Percentiles rank a stretch among this genome's conserved stretches.
These are phyloP conservation scores for Podaxis pistillaris DNA, from an alignment of 768 basidiomycete genomes.

Conservation along the genomic window DNA sequence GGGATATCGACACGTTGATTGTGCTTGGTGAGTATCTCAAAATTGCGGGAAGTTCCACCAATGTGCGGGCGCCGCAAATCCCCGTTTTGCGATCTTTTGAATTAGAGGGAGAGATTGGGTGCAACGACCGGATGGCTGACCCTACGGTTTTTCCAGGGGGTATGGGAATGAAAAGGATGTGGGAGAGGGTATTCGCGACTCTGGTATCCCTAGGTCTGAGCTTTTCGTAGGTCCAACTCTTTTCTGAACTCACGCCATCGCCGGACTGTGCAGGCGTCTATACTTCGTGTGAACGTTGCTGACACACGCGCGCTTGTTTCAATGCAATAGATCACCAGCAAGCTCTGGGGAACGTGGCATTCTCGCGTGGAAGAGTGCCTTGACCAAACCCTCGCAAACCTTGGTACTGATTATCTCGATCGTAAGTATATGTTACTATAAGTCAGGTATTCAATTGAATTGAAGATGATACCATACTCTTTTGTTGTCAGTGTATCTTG, in stretches of 20 bases:
- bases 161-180: slow-evolving; percentile 83
- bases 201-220: slow-evolving; percentile 75
- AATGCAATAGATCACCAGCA: slow-evolving; percentile 62
- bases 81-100: not conserved
- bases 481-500: slow-evolving; percentile 49
- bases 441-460: slow-evolving; percentile 12
- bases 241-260: not conserved
- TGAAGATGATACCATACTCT: slow-evolving; percentile 14
- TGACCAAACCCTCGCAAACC: slow-evolving; percentile 70
- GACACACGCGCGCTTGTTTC: not conserved
- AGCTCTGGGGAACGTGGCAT: slow-evolving; percentile 69
- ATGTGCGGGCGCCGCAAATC: not conserved
- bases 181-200: slow-evolving; percentile 73
- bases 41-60: not conserved
- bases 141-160: slow-evolving; percentile 36
- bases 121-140: slow-evolving; percentile 18
- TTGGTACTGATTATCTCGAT: slow-evolving; percentile 86
- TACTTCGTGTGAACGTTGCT: not conserved
- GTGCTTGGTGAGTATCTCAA: slow-evolving; percentile 43
- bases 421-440: slow-evolving; percentile 39
- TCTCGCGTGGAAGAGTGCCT: slow-evolving; percentile 70
- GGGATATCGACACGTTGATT: slow-evolving; percentile 79
- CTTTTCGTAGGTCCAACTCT: slow-evolving; percentile 37
- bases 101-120: not conserved
- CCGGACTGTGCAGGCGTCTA: too few relatives aligned